phyloP scores from a whole-genome alignment of 495 filamentous ascomycete species.

The Daldinia bambusicola region DNA sequence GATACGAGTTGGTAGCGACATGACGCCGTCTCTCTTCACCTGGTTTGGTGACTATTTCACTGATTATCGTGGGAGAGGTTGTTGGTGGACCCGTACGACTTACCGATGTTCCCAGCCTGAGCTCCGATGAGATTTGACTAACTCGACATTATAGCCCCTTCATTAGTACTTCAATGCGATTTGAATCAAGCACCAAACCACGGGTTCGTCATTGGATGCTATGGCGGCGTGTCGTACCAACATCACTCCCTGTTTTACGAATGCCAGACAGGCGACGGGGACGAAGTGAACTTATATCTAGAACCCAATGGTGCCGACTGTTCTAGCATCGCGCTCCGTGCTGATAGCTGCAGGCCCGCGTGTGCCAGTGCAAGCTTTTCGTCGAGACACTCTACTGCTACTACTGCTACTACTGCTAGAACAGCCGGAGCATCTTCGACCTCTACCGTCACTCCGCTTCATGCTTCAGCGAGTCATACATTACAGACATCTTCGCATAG shows the following conservation, averaged over 20 bases:
- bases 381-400: conserved; percentile 13
- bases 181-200: conserved; percentile 56
- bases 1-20: conserved; percentile 60
- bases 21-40: conserved; percentile 48
- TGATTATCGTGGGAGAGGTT: conserved; percentile 42
- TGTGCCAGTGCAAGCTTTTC: conserved; percentile 30
- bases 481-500: not conserved
- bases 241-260: conserved; percentile 62
- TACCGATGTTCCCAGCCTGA: not conserved
- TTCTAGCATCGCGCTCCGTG: conserved; percentile 57
- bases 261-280: conserved; percentile 63
- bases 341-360: conserved; percentile 57
- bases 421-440: not conserved
- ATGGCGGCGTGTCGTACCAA: conserved; percentile 59
- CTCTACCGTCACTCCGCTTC: conserved; percentile 15
- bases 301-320: conserved; percentile 56
- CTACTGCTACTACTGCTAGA: not conserved
- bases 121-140: not conserved
- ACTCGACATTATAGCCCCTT: conserved; percentile 50
- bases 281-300: conserved; percentile 65
- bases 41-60: conserved; percentile 48
- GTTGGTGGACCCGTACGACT: conserved; percentile 49
- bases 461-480: conserved; percentile 6
- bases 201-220: conserved; percentile 63
- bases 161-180: conserved; percentile 75